Percentiles rank a stretch among this genome's conserved stretches.
These are phyloP conservation scores for Nymphaea colorata DNA, from an alignment of 164 flowering plant genomes.

Conservation along the genomic window DNA sequence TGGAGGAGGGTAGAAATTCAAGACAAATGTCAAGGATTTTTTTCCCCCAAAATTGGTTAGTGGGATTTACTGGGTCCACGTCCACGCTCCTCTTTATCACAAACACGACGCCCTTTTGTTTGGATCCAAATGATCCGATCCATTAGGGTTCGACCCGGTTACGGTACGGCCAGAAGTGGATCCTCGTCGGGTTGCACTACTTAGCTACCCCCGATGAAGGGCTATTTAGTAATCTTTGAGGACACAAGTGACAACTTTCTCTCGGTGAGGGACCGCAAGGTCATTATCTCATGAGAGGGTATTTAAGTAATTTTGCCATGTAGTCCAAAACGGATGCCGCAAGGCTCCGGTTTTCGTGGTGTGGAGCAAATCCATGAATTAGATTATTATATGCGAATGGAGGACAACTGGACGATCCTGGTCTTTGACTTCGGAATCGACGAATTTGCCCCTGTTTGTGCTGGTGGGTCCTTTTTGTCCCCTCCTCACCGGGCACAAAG, in stretches of 20 bases:
- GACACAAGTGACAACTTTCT: neutral
- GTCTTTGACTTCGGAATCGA: neutral
- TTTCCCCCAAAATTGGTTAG: too few relatives aligned
- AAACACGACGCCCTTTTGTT: neutral
- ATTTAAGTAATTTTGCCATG: neutral
- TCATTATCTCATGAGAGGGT: neutral
- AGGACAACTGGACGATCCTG: neutral
- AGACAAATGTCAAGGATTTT: too few relatives aligned
- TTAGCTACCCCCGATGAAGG: neutral
- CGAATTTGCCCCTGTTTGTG: neutral
- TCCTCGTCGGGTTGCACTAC: neutral
- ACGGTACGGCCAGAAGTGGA: neutral
- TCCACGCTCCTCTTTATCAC: too few relatives aligned
- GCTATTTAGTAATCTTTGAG: neutral
- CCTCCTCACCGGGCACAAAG: neutral
- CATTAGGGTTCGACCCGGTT: neutral
- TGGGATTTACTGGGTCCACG: too few relatives aligned
- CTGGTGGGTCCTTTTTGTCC: neutral
- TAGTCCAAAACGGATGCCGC: neutral
- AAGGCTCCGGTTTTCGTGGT: neutral
- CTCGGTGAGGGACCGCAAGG: neutral
- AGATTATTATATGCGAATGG: neutral
- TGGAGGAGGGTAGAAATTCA: too few relatives aligned
- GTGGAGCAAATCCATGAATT: neutral
- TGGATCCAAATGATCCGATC: neutral